These are phyloP conservation scores for Thermothelomyces thermophilus DNA, from an alignment of 2,329 filamentous ascomycete species.

Conservation along the genomic window DNA sequence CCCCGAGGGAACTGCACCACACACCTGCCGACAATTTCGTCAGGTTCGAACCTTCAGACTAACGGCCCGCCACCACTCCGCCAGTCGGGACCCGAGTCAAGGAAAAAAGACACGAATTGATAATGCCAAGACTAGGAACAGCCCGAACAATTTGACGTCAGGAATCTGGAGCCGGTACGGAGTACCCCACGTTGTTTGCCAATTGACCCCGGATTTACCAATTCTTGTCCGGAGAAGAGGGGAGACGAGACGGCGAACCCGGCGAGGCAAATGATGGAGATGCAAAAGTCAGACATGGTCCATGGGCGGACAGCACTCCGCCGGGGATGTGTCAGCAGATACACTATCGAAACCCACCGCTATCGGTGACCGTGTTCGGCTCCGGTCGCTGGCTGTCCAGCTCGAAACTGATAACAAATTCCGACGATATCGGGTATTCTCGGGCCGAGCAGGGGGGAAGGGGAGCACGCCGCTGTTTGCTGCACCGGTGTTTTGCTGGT, in stretches of 20 bases:
- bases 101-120: neutral
- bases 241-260: neutral
- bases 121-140: slow-evolving; percentile 11
- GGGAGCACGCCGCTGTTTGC: neutral
- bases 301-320: neutral
- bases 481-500: neutral
- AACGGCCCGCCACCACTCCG: slow-evolving; percentile 5
- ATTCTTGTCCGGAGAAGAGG: neutral
- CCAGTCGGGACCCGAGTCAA: neutral
- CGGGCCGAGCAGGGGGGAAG: slow-evolving; percentile 16
- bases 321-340: neutral
- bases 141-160: slow-evolving; percentile 8
- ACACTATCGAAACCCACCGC: slow-evolving; percentile 4
- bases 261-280: neutral
- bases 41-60: neutral
- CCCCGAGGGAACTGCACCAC: too few relatives aligned
- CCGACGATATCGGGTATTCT: slow-evolving; percentile 26
- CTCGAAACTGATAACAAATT: neutral
- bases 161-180: neutral
- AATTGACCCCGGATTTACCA: slow-evolving; percentile 5
- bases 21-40: neutral
- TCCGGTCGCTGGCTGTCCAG: neutral
- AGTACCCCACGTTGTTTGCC: neutral
- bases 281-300: neutral
- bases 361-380: slow-evolving; percentile 7